phyloP scores from a whole-genome alignment of 2,329 filamentous ascomycete species.

The Dactylonectria estremocensis region DNA sequence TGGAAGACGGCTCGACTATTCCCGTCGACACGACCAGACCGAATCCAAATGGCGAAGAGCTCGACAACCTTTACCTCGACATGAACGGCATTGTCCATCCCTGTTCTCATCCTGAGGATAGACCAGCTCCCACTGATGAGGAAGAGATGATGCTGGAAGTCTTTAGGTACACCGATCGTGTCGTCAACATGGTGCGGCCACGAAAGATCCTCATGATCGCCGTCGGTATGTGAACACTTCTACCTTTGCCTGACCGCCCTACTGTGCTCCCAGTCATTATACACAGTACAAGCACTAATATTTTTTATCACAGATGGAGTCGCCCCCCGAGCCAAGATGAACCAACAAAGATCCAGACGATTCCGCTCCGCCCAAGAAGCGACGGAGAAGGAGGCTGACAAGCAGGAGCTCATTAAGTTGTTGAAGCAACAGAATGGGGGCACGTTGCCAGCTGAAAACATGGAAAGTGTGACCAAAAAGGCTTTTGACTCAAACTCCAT shows the following conservation, averaged over 20 bases:
- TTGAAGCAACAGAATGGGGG: conserved; percentile 84
- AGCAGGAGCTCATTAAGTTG: conserved; percentile 88
- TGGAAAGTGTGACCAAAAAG: conserved; percentile 81
- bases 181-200: conserved; percentile 98
- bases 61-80: conserved; percentile 97
- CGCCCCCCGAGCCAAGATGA: conserved; percentile 98
- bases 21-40: conserved; percentile 87
- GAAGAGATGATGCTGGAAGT: conserved; percentile 99
- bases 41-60: conserved; percentile 98
- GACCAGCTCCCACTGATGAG: conserved; percentile 90
- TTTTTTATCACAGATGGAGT: conserved; percentile 80
- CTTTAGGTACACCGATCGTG: conserved; percentile 98
- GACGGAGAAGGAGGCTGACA: conserved; percentile 92
- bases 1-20: conserved; percentile 85
- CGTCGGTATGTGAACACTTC: conserved; percentile 75
- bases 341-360: conserved; percentile 95
- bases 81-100: conserved; percentile 99
- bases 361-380: conserved; percentile 97
- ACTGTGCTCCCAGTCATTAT: not conserved
- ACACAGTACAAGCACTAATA: conserved; percentile 45
- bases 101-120: conserved; percentile 96
- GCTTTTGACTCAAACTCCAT: conserved; percentile 92
- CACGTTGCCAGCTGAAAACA: conserved; percentile 71
- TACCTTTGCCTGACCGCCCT: not conserved
- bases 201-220: conserved; percentile 98